These are phyloP conservation scores for Coleophoma crateriformis DNA, from an alignment of 2,329 filamentous ascomycete species.

Conservation along the genomic window DNA sequence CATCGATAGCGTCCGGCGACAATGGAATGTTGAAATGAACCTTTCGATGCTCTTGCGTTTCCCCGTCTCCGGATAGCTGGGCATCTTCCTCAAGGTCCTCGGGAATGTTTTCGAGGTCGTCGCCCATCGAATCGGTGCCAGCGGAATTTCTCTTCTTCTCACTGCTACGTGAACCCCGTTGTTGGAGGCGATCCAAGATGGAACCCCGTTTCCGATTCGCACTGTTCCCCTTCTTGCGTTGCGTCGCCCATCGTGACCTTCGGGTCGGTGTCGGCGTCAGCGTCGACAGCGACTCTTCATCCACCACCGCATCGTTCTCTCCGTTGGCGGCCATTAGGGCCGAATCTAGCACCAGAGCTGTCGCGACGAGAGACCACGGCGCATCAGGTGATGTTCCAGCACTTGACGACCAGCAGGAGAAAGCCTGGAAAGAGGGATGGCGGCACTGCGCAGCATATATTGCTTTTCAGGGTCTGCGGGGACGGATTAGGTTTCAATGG, in stretches of 20 bases:
- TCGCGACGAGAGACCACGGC: neutral
- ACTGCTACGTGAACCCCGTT: constrained; percentile 39
- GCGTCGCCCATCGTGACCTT: constrained; percentile 93
- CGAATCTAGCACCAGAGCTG: neutral
- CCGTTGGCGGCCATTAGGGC: constrained; percentile 5
- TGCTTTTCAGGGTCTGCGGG: neutral
- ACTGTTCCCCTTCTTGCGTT: constrained; percentile 71
- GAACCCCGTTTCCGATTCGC: constrained; percentile 76
- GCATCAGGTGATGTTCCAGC: too few species aligned
- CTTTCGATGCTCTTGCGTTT: constrained; percentile 39
- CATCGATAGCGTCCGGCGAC: constrained; percentile 69
- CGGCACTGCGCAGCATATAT: neutral
- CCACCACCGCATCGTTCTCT: constrained; percentile 38
- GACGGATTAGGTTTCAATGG: too few species aligned
- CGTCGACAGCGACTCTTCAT: constrained; percentile 13
- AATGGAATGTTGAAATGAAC: constrained; percentile 86
- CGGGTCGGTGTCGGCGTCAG: constrained; percentile 55
- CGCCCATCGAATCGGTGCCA: constrained; percentile 25
- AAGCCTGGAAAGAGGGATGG: neutral
- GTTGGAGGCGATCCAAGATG: constrained; percentile 71
- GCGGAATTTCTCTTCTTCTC: constrained; percentile 64
- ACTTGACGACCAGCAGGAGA: neutral
- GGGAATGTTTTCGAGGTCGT: constrained; percentile 24
- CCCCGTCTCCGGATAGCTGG: constrained; percentile 25
- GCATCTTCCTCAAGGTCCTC: constrained; percentile 14